Percentiles rank a stretch among this genome's conserved stretches.
Conservation (phyloP, 2,329 filamentous ascomycete species). For the Leptographium flavum region DNA sequence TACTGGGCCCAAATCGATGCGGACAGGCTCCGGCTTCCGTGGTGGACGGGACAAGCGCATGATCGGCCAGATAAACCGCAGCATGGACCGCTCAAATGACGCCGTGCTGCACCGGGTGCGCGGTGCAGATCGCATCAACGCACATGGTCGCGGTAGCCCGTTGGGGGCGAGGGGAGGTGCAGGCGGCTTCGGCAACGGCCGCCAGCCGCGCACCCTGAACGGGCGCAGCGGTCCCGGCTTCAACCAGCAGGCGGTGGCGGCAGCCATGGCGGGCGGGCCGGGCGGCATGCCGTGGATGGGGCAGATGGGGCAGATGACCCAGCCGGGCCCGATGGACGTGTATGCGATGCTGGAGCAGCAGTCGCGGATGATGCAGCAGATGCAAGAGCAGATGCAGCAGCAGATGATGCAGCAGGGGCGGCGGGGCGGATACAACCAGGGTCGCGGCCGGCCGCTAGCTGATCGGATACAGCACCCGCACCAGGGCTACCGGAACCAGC, state of each 20-base stretch:
- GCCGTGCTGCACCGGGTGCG: slow-evolving; percentile 69
- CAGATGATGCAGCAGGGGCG: slow-evolving; percentile 35
- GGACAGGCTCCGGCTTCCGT: slow-evolving; percentile 45
- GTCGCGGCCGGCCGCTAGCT: slow-evolving; percentile 50
- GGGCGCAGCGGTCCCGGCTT: slow-evolving; percentile 33
- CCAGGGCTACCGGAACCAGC: slow-evolving; percentile 30
- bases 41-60: slow-evolving; percentile 63
- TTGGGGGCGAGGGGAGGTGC: slow-evolving; percentile 52
- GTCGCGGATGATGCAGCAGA: slow-evolving; percentile 70
- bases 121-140: slow-evolving; percentile 66
- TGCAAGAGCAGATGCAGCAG: slow-evolving; percentile 44
- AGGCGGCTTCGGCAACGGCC: slow-evolving; percentile 15
- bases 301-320: slow-evolving; percentile 15
- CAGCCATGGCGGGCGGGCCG: slow-evolving; percentile 19
- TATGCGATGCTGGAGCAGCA: slow-evolving; percentile 79
- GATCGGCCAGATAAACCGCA: slow-evolving; percentile 71
- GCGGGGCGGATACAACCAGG: slow-evolving; percentile 23
- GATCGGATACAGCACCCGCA: slow-evolving; percentile 51
- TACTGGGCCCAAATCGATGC: slow-evolving; percentile 90
- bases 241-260: slow-evolving; percentile 33
- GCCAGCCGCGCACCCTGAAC: slow-evolving; percentile 31
- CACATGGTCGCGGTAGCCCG: slow-evolving; percentile 55
- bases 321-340: slow-evolving; percentile 37
- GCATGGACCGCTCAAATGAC: slow-evolving; percentile 65
- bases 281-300: slow-evolving; percentile 31